Conservation (phyloP, 2,329 filamentous ascomycete genomes). For the Hypoxylon sp. region DNA sequence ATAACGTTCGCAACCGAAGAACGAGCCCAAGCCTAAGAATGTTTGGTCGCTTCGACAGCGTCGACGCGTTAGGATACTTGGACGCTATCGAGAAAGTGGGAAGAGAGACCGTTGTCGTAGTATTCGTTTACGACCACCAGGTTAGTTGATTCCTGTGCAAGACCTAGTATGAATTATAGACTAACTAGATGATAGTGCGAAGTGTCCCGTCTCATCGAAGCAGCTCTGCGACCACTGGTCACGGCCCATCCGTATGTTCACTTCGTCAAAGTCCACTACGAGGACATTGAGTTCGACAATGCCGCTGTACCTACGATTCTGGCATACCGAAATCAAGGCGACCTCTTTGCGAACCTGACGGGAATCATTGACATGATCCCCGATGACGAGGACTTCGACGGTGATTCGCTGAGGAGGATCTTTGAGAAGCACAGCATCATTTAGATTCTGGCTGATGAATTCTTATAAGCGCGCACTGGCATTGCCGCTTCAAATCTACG, state of each 20-base stretch:
- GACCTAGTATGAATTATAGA: constrained; percentile 41
- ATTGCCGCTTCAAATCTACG: constrained; percentile 6
- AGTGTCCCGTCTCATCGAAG: constrained; percentile 83
- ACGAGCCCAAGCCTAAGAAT: constrained; percentile 81
- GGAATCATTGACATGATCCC: constrained; percentile 90
- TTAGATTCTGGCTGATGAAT: constrained; percentile 50
- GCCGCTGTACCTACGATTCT: constrained; percentile 89
- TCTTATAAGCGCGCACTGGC: constrained; percentile 12
- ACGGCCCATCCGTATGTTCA: constrained; percentile 77
- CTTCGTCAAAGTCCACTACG: constrained; percentile 92
- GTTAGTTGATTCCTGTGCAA: constrained; percentile 64
- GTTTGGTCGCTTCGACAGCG: constrained; percentile 84
- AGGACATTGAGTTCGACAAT: constrained; percentile 94
- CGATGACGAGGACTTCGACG: constrained; percentile 71
- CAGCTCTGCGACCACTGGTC: constrained; percentile 81
- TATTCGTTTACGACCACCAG: constrained; percentile 91
- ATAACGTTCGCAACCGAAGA: constrained; percentile 71
- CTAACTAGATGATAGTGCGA: constrained; percentile 71
- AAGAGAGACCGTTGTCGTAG: constrained; percentile 85
- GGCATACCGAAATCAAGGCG: constrained; percentile 87
- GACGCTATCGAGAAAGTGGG: constrained; percentile 94
- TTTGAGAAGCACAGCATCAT: constrained; percentile 67
- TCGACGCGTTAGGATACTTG: constrained; percentile 93
- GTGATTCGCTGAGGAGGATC: constrained; percentile 64
- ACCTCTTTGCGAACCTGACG: constrained; percentile 90